Conservation (phyloP, 305 asterid genomes). For the Euphrasia arctica region DNA sequence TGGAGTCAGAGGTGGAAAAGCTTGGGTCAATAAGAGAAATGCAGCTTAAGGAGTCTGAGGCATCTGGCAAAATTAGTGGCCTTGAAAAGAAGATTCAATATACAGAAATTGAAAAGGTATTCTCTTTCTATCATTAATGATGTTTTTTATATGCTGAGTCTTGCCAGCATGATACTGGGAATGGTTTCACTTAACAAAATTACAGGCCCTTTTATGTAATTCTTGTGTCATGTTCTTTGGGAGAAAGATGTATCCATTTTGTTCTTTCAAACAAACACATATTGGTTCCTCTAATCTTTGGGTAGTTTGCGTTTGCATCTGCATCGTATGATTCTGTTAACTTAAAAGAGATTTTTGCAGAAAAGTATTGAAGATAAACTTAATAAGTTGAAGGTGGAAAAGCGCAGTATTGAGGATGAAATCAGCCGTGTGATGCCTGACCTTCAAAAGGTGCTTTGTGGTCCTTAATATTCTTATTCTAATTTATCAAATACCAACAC, state of each 20-base stretch:
- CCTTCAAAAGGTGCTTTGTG: slow-evolving; percentile 59
- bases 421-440: slow-evolving; percentile 77
- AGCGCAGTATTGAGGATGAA: slow-evolving; percentile 67
- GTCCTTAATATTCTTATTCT: slow-evolving; percentile 23
- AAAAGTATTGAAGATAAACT: slow-evolving; percentile 91
- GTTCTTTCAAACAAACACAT: slow-evolving; percentile 8
- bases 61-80: slow-evolving; percentile 94
- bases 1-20: slow-evolving; percentile 79
- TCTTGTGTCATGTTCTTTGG: slow-evolving; percentile 8
- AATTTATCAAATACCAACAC: slow-evolving; percentile 13
- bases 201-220: background rate
- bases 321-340: slow-evolving; percentile 15
- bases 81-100: slow-evolving; percentile 97
- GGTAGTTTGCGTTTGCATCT: slow-evolving; percentile 19
- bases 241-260: background rate
- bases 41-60: slow-evolving; percentile 97
- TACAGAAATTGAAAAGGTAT: slow-evolving; percentile 95
- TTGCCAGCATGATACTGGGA: slow-evolving; percentile 1
- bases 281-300: slow-evolving; percentile 14
- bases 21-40: slow-evolving; percentile 98
- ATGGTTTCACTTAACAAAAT: background rate
- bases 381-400: slow-evolving; percentile 69
- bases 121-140: slow-evolving; percentile 8
- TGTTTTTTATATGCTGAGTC: slow-evolving; percentile 18
- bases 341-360: slow-evolving; percentile 45